phyloP scores from a whole-genome alignment of 352 stramenopile species.

The Pythium myriotylum region DNA sequence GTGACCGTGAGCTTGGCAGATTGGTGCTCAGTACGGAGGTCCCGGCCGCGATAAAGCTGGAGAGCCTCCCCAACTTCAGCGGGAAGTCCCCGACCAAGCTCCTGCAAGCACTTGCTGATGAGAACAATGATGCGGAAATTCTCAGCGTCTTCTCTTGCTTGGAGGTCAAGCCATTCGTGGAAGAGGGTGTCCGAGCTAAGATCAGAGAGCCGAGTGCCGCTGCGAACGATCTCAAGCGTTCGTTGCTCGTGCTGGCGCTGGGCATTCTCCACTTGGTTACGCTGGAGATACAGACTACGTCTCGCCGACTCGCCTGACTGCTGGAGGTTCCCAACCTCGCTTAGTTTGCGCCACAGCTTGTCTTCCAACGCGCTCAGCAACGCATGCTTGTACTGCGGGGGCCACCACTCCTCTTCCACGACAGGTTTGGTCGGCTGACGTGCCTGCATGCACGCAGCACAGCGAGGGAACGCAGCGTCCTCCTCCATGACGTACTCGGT shows the following conservation, averaged over 20 bases:
- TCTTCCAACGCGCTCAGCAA: constrained; percentile 6
- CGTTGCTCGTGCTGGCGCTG: constrained; percentile 2
- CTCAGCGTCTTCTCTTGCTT: constrained; percentile 6
- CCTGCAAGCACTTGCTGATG: constrained; percentile 15
- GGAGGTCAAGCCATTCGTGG: constrained; percentile 7
- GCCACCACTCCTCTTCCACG: constrained; percentile 13
- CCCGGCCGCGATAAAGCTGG: constrained; percentile 9
- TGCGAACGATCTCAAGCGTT: not conserved
- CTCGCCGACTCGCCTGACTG: constrained; percentile 10
- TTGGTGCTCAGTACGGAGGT: constrained; percentile 2
- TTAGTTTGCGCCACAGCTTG: constrained; percentile 14
- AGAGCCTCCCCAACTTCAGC: constrained; percentile 7
- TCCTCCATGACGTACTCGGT: constrained; percentile 10
- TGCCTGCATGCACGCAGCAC: constrained; percentile 6
- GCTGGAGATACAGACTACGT: constrained; percentile 7
- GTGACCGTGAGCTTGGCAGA: not conserved
- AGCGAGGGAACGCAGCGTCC: constrained; percentile 9
- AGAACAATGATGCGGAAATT: constrained; percentile 16
- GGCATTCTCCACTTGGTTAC: constrained; percentile 7
- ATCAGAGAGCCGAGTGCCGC: not conserved
- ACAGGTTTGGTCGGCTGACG: constrained; percentile 8
- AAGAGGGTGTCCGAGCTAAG: not conserved
- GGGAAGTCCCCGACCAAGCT: constrained; percentile 5
- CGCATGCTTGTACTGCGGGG: constrained; percentile 15
- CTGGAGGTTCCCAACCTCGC: constrained; percentile 8